These are phyloP conservation scores for Bacidia gigantensis DNA, from an alignment of 495 filamentous ascomycete genomes.

Conservation along the genomic window DNA sequence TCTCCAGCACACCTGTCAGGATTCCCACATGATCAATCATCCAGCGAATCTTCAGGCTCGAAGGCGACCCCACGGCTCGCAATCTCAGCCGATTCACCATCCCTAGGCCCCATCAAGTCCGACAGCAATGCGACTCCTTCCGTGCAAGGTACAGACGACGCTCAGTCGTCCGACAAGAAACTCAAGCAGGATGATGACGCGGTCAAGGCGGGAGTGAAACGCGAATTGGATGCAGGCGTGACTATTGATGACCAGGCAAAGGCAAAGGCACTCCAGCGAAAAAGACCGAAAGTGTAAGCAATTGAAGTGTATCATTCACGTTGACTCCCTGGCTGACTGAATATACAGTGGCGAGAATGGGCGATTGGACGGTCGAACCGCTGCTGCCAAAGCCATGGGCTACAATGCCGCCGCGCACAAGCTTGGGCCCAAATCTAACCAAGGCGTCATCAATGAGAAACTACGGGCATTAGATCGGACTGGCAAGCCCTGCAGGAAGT, in stretches of 20 bases:
- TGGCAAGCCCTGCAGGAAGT: conserved; percentile 81
- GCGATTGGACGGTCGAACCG: conserved; percentile 34
- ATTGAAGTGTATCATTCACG: conserved; percentile 2
- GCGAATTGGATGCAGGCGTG: conserved; percentile 42
- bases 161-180: conserved; percentile 33
- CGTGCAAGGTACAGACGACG: conserved; percentile 30
- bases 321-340: conserved; percentile 18
- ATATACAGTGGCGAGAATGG: conserved; percentile 45
- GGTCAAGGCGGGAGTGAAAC: conserved; percentile 45
- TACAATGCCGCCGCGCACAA: conserved; percentile 43
- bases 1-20: conserved; percentile 31
- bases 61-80: conserved; percentile 27
- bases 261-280: conserved; percentile 89
- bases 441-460: conserved; percentile 93
- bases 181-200: conserved; percentile 47
- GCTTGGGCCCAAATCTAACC: conserved; percentile 93
- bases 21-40: conserved; percentile 26
- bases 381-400: conserved; percentile 12
- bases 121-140: conserved; percentile 40
- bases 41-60: conserved; percentile 14
- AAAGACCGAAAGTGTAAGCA: conserved; percentile 84
- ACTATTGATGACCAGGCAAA: conserved; percentile 49
- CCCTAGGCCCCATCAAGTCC: conserved; percentile 34
- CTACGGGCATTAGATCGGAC: conserved; percentile 85
- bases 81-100: conserved; percentile 27